Conservation (phyloP, 2,329 filamentous ascomycete species). For the Waltergamsia citrina region DNA sequence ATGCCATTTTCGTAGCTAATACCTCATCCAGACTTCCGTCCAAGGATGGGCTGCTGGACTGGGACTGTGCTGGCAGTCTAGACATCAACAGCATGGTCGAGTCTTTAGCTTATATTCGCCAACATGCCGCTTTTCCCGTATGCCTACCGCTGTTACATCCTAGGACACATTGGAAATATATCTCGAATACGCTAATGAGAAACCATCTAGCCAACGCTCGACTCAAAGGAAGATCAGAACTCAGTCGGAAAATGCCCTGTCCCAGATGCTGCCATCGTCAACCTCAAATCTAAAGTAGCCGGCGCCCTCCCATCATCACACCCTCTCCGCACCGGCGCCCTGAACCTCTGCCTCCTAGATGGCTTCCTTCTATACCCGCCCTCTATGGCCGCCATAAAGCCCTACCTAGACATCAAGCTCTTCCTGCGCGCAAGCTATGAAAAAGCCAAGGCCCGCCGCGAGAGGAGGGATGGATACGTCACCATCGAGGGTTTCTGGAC, state of each 20-base stretch:
- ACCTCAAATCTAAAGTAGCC: slow-evolving; percentile 36
- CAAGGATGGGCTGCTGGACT: slow-evolving; percentile 63
- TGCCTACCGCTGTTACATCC: background rate
- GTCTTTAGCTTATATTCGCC: slow-evolving; percentile 61
- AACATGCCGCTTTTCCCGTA: slow-evolving; percentile 56
- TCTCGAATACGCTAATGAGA: no score
- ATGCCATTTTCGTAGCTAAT: background rate
- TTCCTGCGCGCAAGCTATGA: slow-evolving; percentile 65
- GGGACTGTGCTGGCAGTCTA: slow-evolving; percentile 81
- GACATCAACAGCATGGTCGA: slow-evolving; percentile 59
- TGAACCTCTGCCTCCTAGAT: slow-evolving; percentile 66
- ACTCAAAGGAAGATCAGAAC: slow-evolving; percentile 49
- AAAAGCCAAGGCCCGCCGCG: slow-evolving; percentile 54
- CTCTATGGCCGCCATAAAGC: slow-evolving; percentile 42
- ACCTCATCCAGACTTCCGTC: slow-evolving; percentile 35
- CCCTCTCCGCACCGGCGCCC: slow-evolving; percentile 17
- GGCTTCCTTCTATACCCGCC: slow-evolving; percentile 77
- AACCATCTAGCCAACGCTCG: slow-evolving; percentile 14
- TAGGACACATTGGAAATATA: no score
- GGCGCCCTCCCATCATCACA: slow-evolving; percentile 34
- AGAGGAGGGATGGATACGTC: slow-evolving; percentile 66
- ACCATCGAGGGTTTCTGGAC: slow-evolving; percentile 88
- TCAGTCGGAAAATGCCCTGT: slow-evolving; percentile 47
- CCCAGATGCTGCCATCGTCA: slow-evolving; percentile 31
- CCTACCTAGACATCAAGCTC: slow-evolving; percentile 63